Base-by-base conservation (phyloP, 345 rosid genomes). In the Trapa bicornis region DNA sequence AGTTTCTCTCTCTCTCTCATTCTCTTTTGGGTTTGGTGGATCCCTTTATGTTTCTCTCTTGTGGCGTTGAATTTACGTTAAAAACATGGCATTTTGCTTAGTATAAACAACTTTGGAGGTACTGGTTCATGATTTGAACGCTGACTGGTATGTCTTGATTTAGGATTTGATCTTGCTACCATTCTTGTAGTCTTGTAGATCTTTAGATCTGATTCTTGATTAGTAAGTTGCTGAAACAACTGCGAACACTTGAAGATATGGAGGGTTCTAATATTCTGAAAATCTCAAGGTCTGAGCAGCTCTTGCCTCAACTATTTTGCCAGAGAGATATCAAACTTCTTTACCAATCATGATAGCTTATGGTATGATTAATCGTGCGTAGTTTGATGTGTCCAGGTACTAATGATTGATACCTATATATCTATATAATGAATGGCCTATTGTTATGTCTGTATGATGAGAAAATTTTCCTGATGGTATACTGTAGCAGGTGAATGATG, bases 81-180 rank as follows among this genome's bases (percentile, higher is more conserved):
- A 45, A 1, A 41, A 41, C 43, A 41, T 41, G 43, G 29, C 29
- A 22, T 22, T 22, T 22, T 22, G 29, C 29, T 22, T 22, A 22
- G 29, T 22, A 22, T 8, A 8, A 42, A 42, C 45, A 42, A 8
- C 8, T 48, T 16, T 29, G 2, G 56, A 50, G 56, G 22, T 50
- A 29, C 22, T 16, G 48, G 6, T n/a, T 54, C 32, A 2, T 54
- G 33, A 10, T 54, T 4, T 54, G 8, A 4, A 6, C 22, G n/a
- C 22, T 54, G 4, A 58, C 35, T 58, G 32, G 14, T 32, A 16
- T 14, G 63, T 35, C 14, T 7, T 35, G 15, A 16, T 58, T 0
- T 37, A 5, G 70, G 61, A 60, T 29, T 67, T 67, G 70, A 53
- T 67, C 61, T 45, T 6, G 62, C 70, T 37, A n/a, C 14, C 45